Percentiles rank a stretch among this genome's conserved stretches.
Conservation (phyloP, 148 eudicot genomes). For the Amaranthus hypochondriacus region DNA sequence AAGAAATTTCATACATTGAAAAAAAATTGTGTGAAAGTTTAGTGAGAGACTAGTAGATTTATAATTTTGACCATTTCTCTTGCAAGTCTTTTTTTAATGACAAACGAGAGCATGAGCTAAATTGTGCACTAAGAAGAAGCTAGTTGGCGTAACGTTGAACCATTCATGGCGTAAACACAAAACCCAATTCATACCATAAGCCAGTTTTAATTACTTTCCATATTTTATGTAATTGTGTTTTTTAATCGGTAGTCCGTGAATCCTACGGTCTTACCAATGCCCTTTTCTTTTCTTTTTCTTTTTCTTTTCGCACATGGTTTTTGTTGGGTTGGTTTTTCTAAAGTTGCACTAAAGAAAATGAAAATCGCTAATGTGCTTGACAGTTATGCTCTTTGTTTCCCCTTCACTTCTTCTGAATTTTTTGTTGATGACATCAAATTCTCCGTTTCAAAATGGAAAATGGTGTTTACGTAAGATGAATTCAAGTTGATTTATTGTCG, state of each 20-base stretch:
- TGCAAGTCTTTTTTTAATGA: slow-evolving; percentile 15
- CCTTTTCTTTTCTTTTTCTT: not conserved
- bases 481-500: too few relatives aligned
- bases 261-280: not conserved
- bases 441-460: not conserved
- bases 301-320: slow-evolving; percentile 14
- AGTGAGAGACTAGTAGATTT: too few relatives aligned
- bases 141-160: slow-evolving; percentile 11
- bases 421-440: not conserved
- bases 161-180: slow-evolving; percentile 16
- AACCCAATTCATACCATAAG: slow-evolving; percentile 11
- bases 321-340: slow-evolving; percentile 5
- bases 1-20: too few relatives aligned
- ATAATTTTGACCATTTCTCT: not conserved
- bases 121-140: slow-evolving; percentile 7
- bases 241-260: not conserved
- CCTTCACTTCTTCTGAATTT: not conserved
- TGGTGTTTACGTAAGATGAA: too few relatives aligned
- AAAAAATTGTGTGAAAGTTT: too few relatives aligned
- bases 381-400: not conserved
- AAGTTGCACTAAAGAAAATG: slow-evolving; percentile 2
- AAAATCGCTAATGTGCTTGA: not conserved
- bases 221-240: not conserved
- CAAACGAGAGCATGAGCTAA: not conserved
- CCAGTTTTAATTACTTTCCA: not conserved